Conservation (phyloP, 345 rosid genomes). For the Melaleuca quinquenervia region DNA sequence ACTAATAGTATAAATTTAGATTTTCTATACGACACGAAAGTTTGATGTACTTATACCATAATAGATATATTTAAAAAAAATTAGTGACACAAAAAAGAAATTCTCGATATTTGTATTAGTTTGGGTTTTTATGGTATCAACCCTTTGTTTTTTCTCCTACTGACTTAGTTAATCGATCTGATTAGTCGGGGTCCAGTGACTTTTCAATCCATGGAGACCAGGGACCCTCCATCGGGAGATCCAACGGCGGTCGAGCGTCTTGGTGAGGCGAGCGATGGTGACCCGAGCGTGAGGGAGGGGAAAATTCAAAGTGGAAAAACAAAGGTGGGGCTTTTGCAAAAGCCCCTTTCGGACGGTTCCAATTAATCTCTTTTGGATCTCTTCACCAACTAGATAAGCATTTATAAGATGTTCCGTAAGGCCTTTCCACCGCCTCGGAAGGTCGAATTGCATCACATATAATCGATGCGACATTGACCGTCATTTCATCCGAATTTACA, state of each 20-base stretch:
- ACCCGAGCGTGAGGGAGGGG: neutral
- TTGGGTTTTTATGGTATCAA: accelerated
- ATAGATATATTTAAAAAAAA: too few relatives aligned
- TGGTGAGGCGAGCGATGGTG: neutral
- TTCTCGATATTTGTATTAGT: too few relatives aligned
- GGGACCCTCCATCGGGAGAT: neutral
- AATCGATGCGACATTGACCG: too few relatives aligned
- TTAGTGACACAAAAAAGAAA: too few relatives aligned
- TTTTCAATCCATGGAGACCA: neutral
- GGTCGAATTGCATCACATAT: neutral
- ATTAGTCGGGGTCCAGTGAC: neutral
- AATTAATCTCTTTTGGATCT: neutral
- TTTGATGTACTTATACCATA: too few relatives aligned
- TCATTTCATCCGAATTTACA: too few relatives aligned
- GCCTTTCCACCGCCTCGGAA: too few relatives aligned
- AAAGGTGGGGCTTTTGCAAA: neutral
- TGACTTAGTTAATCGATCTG: neutral
- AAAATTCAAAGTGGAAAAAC: neutral
- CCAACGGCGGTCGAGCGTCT: neutral
- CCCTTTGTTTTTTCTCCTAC: neutral
- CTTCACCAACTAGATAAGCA: neutral
- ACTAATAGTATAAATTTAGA: too few relatives aligned
- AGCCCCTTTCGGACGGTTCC: neutral
- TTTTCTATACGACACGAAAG: too few relatives aligned
- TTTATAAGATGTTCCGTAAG: neutral